These are phyloP conservation scores for Calonectria honghensis DNA, from an alignment of 2,329 filamentous ascomycete species.

Conservation along the genomic window DNA sequence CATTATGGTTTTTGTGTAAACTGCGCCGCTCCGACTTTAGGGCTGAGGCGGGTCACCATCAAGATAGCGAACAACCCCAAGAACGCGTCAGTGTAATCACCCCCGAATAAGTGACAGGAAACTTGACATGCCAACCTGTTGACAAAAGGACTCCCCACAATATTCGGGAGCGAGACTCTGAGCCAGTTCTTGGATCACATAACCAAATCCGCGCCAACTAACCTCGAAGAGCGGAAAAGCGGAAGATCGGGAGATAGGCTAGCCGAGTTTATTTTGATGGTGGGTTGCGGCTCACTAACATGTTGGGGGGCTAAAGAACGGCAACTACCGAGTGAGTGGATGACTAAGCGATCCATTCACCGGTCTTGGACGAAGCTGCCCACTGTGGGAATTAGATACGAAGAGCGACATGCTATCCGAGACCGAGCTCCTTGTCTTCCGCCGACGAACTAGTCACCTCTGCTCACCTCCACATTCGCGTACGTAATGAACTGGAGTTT, in stretches of 20 bases:
- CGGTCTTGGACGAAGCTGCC: background rate
- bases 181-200: background rate
- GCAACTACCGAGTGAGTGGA: too few species aligned
- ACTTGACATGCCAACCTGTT: background rate
- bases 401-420: background rate
- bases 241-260: too few species aligned
- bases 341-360: too few species aligned
- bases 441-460: background rate
- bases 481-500: background rate
- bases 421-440: background rate
- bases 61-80: background rate
- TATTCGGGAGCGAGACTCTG: background rate
- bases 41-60: background rate
- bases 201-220: too few species aligned
- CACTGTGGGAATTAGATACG: background rate
- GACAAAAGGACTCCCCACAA: background rate
- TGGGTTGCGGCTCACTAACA: too few species aligned
- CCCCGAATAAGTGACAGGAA: too few species aligned
- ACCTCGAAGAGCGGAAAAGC: too few species aligned
- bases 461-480: background rate
- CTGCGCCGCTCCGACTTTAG: background rate
- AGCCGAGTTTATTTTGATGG: too few species aligned
- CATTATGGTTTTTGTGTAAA: background rate
- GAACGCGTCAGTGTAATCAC: background rate
- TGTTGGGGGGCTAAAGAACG: too few species aligned